Percentiles rank a stretch among this genome's conserved stretches.
phyloP scores from a whole-genome alignment of 177 flowering plant species.

The Tripterygium wilfordii region DNA sequence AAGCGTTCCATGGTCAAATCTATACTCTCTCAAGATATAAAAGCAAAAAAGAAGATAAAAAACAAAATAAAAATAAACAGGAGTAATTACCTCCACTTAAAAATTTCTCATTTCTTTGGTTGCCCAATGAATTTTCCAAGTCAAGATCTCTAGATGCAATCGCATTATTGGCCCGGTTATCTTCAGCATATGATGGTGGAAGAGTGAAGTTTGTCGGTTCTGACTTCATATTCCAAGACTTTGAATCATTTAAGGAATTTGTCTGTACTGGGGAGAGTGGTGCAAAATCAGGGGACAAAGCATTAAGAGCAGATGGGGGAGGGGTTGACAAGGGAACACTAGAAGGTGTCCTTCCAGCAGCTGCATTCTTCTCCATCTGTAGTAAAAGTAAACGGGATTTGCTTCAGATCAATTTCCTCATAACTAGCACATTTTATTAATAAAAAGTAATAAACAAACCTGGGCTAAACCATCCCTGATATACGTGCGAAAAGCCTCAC shows the following conservation, averaged over 20 bases:
- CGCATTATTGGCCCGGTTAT: constrained; percentile 23
- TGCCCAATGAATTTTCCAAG: constrained; percentile 37
- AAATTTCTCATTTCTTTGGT: constrained; percentile 60
- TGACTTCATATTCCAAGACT: constrained; percentile 32
- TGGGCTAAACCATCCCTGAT: constrained; percentile 94
- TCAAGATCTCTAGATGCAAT: constrained; percentile 29
- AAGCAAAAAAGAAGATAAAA: too few relatives aligned
- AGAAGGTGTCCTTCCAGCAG: constrained; percentile 93
- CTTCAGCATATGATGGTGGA: constrained; percentile 62
- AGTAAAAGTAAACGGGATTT: constrained; percentile 4
- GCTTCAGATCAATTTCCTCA: too few relatives aligned
- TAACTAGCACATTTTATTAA: too few relatives aligned
- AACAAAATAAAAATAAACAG: neutral
- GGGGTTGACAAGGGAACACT: constrained; percentile 91
- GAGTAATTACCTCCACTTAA: constrained; percentile 54
- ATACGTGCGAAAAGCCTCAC: constrained; percentile 98
- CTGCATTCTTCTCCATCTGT: constrained; percentile 96
- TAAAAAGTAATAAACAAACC: constrained; percentile 38
- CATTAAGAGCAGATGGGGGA: constrained; percentile 65
- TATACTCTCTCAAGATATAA: too few relatives aligned
- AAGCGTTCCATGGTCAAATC: neutral
- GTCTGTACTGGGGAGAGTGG: constrained; percentile 75
- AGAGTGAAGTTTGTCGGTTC: too few relatives aligned
- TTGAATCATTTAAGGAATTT: constrained; percentile 46
- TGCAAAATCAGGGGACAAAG: constrained; percentile 72